Conservation (phyloP, 805 yeast genomes). For the Kuraishia hungarica region DNA sequence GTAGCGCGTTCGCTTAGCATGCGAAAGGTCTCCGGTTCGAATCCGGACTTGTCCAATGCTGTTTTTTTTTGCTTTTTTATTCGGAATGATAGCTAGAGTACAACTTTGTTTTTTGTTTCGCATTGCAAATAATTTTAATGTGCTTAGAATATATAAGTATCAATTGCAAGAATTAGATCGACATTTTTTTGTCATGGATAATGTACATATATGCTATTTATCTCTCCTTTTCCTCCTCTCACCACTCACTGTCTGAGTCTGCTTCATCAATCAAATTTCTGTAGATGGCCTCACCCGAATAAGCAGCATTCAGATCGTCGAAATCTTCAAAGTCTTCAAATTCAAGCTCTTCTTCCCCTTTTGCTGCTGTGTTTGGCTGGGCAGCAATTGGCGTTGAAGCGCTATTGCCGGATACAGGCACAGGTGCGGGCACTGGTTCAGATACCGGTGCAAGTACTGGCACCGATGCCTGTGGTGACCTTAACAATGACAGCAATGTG, state of each 20-base stretch:
- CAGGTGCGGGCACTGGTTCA: neutral
- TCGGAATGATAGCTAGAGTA: no score
- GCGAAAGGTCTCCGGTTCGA: constrained; percentile 79
- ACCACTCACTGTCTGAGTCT: neutral
- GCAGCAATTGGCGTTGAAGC: neutral
- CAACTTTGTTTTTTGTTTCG: no score
- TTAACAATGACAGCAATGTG: neutral
- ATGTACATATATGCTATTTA: neutral
- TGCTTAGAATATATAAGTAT: no score
- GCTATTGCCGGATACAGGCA: neutral
- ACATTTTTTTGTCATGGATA: neutral
- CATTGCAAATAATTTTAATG: no score
- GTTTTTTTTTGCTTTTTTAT: neutral
- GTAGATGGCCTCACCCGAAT: neutral
- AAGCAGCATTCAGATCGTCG: neutral
- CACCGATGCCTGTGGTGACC: neutral
- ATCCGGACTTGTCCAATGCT: constrained; percentile 66
- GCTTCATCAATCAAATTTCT: neutral
- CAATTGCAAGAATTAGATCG: neutral
- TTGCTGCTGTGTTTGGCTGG: neutral
- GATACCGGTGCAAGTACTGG: no score
- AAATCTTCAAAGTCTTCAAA: constrained; percentile 4
- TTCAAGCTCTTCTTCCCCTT: neutral
- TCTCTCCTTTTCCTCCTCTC: neutral
- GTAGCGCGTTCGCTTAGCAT: constrained; percentile 80